These are phyloP conservation scores for Candolleomyces aberdarensis DNA, from an alignment of 768 basidiomycete genomes.

Conservation along the genomic window DNA sequence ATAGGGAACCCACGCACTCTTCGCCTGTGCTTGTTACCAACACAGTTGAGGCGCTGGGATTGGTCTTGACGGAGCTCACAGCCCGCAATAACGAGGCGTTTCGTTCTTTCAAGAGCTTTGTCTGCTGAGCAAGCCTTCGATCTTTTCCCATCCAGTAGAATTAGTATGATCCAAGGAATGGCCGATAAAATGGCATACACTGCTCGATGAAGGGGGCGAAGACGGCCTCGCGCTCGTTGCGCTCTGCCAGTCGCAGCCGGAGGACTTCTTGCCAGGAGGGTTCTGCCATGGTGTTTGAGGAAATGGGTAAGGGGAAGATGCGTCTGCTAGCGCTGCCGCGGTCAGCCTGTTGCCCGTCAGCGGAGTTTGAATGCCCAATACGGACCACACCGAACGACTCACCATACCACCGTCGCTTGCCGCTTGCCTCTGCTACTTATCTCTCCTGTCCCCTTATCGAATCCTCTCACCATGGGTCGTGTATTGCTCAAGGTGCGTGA, in stretches of 20 bases:
- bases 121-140: constrained; percentile 87
- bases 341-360: constrained; percentile 1
- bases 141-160: constrained; percentile 45
- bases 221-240: constrained; percentile 78
- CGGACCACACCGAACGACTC: constrained; percentile 10
- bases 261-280: constrained; percentile 83
- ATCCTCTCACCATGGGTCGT: constrained; percentile 61
- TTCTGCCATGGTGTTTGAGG: constrained; percentile 58
- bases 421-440: constrained; percentile 18
- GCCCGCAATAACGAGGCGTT: constrained; percentile 87
- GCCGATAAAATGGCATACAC: constrained; percentile 52
- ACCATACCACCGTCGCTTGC: constrained; percentile 10
- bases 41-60: constrained; percentile 60
- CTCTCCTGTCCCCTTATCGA: constrained; percentile 16
- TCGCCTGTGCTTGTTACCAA: constrained; percentile 60
- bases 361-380: constrained; percentile 43
- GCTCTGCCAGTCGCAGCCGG: constrained; percentile 73
- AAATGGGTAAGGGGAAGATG: constrained; percentile 9
- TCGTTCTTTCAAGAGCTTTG: constrained; percentile 87
- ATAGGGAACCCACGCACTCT: constrained; percentile 50
- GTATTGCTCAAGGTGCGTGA: constrained; percentile 74
- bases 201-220: constrained; percentile 88
- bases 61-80: constrained; percentile 66
- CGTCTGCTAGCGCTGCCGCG: neutral
- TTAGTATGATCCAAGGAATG: constrained; percentile 13